A percentile compares a stretch with the other conserved stretches of the same genome.
Evolutionary conservation across 805 yeast genomes (phyloP).

Genomic region (Sungouiella blattae): DNA sequence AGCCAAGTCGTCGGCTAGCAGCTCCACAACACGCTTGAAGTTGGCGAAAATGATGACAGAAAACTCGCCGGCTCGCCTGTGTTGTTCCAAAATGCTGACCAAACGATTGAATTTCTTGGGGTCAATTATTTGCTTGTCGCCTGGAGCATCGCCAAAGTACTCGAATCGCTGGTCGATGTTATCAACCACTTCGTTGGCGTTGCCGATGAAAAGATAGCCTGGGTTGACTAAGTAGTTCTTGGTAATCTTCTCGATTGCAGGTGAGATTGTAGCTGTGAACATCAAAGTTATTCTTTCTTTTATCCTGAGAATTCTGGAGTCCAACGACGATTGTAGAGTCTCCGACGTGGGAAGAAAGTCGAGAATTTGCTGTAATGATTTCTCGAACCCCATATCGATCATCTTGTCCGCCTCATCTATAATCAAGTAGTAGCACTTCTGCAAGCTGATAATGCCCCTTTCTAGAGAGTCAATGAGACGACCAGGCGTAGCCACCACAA

Average conservation of each 20-base stretch:
- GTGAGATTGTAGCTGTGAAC: constrained; percentile 94
- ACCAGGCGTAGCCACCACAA: constrained; percentile 94
- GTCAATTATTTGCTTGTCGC: constrained; percentile 27
- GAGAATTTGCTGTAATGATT: constrained; percentile 62
- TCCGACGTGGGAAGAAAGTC: constrained; percentile 46
- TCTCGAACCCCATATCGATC: constrained; percentile 94
- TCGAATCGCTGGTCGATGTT: constrained; percentile 67
- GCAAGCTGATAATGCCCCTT: constrained; percentile 56
- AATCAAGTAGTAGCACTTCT: constrained; percentile 62
- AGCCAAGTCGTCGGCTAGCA: constrained; percentile 49
- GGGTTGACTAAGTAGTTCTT: constrained; percentile 60
- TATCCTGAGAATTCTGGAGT: constrained; percentile 36
- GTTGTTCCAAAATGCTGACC: constrained; percentile 32
- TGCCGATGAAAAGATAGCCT: constrained; percentile 64
- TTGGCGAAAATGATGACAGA: constrained; percentile 78
- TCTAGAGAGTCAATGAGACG: constrained; percentile 78
- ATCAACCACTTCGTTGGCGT: constrained; percentile 60
- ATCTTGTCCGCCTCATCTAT: constrained; percentile 95
- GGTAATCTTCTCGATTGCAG: constrained; percentile 64
- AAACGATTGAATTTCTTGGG: constrained; percentile 42
- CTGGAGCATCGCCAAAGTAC: constrained; percentile 26
- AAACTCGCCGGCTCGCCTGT: constrained; percentile 34
- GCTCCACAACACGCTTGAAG: constrained; percentile 69
- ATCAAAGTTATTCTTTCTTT: constrained; percentile 64
- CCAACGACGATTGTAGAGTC: constrained; percentile 20